Percentiles rank a stretch among this genome's conserved stretches.
Evolutionary conservation across 2,329 filamentous ascomycete species (phyloP).

Genomic region (Phialophora tarda): DNA sequence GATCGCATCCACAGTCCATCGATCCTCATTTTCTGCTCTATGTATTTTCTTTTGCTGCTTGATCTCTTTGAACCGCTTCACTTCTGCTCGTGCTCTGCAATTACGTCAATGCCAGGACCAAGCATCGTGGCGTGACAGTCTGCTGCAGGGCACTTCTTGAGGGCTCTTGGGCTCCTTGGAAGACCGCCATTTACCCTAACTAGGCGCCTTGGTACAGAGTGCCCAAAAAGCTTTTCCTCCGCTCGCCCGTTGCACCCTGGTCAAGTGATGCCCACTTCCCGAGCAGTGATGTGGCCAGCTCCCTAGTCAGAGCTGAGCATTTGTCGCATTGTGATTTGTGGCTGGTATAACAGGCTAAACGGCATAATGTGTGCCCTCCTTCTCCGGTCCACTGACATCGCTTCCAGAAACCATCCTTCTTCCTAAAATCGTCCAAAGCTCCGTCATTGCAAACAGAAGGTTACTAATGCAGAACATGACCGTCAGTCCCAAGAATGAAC

Average conservation of each 20-base stretch:
- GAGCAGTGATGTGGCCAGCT: neutral
- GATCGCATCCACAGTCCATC: neutral
- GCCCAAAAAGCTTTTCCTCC: conserved; percentile 21
- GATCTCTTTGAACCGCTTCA: neutral
- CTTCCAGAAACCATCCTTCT: conserved; percentile 5
- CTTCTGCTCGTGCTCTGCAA: neutral
- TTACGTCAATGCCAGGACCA: conserved; percentile 4
- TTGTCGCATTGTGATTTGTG: neutral
- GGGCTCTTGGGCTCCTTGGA: conserved; percentile 5
- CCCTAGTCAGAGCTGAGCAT: neutral
- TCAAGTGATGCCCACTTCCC: conserved; percentile 10
- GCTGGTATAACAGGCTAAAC: conserved; percentile 21
- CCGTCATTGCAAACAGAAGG: conserved; percentile 10
- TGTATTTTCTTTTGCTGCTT: neutral
- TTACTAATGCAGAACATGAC: neutral
- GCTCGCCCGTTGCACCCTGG: conserved; percentile 24
- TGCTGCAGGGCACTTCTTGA: neutral
- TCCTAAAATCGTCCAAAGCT: neutral
- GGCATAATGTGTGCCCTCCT: conserved; percentile 14
- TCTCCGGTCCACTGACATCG: conserved; percentile 9
- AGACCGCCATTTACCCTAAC: neutral
- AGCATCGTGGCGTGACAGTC: conserved; percentile 7
- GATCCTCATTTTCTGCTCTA: conserved; percentile 1
- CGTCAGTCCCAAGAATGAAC: conserved; percentile 6
- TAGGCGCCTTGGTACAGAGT: neutral